Base-by-base conservation (phyloP, 192 early-diverging fungal species). In the Gamsiella multidivaricata region DNA sequence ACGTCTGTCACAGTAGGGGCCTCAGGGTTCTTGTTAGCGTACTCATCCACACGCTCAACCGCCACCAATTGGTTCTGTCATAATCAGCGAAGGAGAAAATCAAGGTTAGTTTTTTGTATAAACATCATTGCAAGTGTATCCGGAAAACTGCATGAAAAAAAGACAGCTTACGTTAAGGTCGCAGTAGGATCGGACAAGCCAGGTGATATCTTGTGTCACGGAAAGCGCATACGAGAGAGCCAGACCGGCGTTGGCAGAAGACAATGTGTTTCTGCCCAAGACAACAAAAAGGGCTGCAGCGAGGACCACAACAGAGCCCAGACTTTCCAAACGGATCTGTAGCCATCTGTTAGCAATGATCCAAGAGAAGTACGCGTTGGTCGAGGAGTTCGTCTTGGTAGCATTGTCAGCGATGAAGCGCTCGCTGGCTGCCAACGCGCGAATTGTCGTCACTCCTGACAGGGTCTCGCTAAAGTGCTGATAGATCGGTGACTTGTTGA, bases 21-120 rank as follows among this genome's bases (percentile, higher is more conserved):
- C 70, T 98, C 96, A 26, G 85, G 83, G 10, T 86, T 84, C 31
- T 96, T 81, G 12, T 94, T 90, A 59, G 88, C 85, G 66, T 96
- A 97, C 79, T 96, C 91, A 33, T 87, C 81, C 46, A 91, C 82
- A n/a, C 93, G 87, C 81, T 98, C 96, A 31, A 96, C 92, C 0
- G 89, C 83, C 46, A 92, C 94, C 83, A 95, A 81, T 60, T 75
- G 84, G 82, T 95, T 92, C 58, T 95, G 17, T 45, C 26, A 46
- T 6, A 8, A 46, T 39, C 10, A 46, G 32, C 18, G 23, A 29
- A 54, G 7, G 26, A 6, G 10, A 23, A 28, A 3, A 5, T 53
- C 7, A 8, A 29, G 7, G 17, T 29, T 53, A 22, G 11, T 39
- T 26, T 26, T 12, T 11, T 42, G 17, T 25, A 58, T 31, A 43